Conservation (phyloP, 2,329 filamentous ascomycete genomes). For the Cordyceps pruinosa region DNA sequence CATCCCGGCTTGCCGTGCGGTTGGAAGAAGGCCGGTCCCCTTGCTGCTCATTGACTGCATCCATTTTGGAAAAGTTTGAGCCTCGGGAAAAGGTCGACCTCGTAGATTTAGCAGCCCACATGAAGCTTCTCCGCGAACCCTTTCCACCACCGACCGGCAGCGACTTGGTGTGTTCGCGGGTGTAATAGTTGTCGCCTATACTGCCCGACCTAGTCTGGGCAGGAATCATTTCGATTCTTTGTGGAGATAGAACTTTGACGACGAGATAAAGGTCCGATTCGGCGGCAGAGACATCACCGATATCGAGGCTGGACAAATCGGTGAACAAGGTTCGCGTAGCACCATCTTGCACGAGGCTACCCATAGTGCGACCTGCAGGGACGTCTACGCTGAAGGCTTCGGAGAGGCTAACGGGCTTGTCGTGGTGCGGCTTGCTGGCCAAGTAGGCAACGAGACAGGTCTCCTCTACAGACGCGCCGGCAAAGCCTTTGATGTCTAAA, state of each 20-base stretch:
- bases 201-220: constrained; percentile 47
- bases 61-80: constrained; percentile 42
- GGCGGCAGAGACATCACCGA: constrained; percentile 52
- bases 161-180: constrained; percentile 41
- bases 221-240: constrained; percentile 40
- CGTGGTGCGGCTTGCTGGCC: constrained; percentile 61
- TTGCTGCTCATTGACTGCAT: constrained; percentile 48
- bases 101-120: constrained; percentile 59
- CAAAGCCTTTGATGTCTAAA: constrained; percentile 76
- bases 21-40: constrained; percentile 33
- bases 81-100: constrained; percentile 49
- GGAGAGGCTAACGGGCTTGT: constrained; percentile 61
- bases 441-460: constrained; percentile 73
- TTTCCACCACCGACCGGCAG: constrained; percentile 44
- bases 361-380: constrained; percentile 64
- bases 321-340: constrained; percentile 81
- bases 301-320: constrained; percentile 72
- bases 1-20: constrained; percentile 33
- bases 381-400: constrained; percentile 79
- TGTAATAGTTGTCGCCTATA: constrained; percentile 32
- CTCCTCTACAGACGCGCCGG: constrained; percentile 67
- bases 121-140: constrained; percentile 54
- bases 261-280: constrained; percentile 76
- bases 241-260: constrained; percentile 64
- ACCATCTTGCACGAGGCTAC: constrained; percentile 55